Base-by-base conservation (phyloP, 345 rosid genomes). In the Diplotaxis tenuifolia region DNA sequence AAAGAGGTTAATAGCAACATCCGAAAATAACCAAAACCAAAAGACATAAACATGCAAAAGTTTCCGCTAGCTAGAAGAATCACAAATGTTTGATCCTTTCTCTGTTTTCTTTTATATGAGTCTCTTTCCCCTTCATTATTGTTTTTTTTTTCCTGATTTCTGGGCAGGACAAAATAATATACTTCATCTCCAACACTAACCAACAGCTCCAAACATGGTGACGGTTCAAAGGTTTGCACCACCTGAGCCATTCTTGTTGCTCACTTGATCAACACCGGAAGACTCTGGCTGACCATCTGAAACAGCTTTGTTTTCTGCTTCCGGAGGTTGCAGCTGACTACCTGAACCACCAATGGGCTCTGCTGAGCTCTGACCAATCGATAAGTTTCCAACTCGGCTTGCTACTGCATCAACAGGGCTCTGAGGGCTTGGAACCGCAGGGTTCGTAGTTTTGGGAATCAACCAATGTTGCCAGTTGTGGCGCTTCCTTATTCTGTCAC, bases 401-500 rank as follows among this genome's bases (percentile, higher is more conserved):
- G 68, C 73, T 28, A 71, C 9, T 25, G 76, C 55, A 50, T 57
- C 76, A 34, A 6, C 73, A 59, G 68, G 9, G n/a, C n/a, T n/a
- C 16, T 50, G 73, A 6, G 80, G 63, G 50, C 16, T 47, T 11
- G 75, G 60, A 25, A 6, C 71, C 55, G 45, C 65, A 21, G 62
- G 21, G 50, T 1, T 34, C 50, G 6, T 1, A 9, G 14, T 50
- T 28, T 6, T 65, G 27, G 67, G 75, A 25, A 72, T 28, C 57
- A 88, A 55, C 95, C 93, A 93, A 6, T 61, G 70, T 80, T 61
- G 75, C 98, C 98, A 89, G 27, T 86, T 89, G 29, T 74, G 55
- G 25, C 86, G 84, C 80, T 77, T 89, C 83, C 98, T 87, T 25
- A 90, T 78, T 56, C 79, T 75, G 57, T 93, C 94, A 57, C 92